These are phyloP conservation scores for Coemansia sp. DNA, from an alignment of 192 early-diverging fungal genomes.

Conservation along the genomic window DNA sequence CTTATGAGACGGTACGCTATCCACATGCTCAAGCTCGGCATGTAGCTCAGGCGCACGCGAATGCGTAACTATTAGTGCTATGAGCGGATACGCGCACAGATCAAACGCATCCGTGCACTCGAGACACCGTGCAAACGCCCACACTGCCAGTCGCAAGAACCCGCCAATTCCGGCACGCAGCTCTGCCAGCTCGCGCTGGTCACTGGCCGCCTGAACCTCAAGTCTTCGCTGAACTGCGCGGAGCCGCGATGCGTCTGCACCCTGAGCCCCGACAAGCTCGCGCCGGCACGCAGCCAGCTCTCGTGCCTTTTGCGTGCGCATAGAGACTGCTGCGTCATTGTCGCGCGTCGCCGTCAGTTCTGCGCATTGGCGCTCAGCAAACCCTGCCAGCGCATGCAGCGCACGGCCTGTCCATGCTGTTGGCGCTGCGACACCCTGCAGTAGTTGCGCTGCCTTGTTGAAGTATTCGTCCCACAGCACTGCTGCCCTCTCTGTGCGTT, in stretches of 20 bases:
- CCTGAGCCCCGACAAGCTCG: conserved; percentile 14
- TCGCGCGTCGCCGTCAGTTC: conserved; percentile 35
- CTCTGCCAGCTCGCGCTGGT: conserved; percentile 34
- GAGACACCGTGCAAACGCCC: conserved; percentile 45
- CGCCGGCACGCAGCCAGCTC: conserved; percentile 44
- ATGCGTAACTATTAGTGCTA: conserved; percentile 46
- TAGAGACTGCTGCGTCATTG: conserved; percentile 29
- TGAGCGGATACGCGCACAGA: conserved; percentile 36
- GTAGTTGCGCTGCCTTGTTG: conserved; percentile 33
- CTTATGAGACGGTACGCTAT: conserved; percentile 46
- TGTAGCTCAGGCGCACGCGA: conserved; percentile 34
- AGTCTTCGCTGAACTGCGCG: conserved; percentile 31
- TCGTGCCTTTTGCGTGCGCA: conserved; percentile 46
- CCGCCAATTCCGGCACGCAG: conserved; percentile 32
- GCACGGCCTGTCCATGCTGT: conserved; percentile 49
- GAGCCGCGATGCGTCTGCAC: conserved; percentile 14
- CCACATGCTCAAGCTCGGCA: conserved; percentile 15
- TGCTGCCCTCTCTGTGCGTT: conserved; percentile 40
- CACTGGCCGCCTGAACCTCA: conserved; percentile 36
- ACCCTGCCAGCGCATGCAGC: conserved; percentile 43
- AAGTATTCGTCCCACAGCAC: conserved; percentile 54
- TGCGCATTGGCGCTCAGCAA: conserved; percentile 47
- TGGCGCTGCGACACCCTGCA: conserved; percentile 24
- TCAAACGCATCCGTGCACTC: conserved; percentile 38
- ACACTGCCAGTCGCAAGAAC: conserved; percentile 40